Base-by-base conservation (phyloP, 1,284 basidiomycete genomes). In the Quambalaria eucalypti region DNA sequence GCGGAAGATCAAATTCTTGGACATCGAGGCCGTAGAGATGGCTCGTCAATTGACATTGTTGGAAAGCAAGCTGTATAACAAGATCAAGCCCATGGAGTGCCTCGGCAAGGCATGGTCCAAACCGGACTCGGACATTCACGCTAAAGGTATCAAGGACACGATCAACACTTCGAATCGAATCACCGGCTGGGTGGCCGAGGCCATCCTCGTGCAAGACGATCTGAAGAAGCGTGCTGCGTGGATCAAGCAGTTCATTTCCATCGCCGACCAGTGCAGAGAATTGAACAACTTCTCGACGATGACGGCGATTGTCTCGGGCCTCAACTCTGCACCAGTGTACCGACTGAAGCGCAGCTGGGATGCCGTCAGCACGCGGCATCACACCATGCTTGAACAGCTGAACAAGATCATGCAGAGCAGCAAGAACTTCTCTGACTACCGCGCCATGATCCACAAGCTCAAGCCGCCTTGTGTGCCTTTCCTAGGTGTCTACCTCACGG, bases 391-490 rank as follows among this genome's bases (percentile, higher is more conserved):
- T 49, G 75, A 77, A 38, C 83, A 83, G 64, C 82, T 93, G 79
- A 89, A 93, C 75, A 83, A 82, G 76, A 87, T 87, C 14, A 85
- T 95, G 64, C 88, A 91, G 75, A 85, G 85, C 51, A 86, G 85
- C 68, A 90, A 89, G 79, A 98, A 97, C 71, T 98, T 95, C 78
- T 85, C 84, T 29, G 88, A 87, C 68, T 98, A 98, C 77, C 85
- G 90, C 52, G 84, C 87, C 59, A 83, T 85, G 52, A 83, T 99
- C 68, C 86, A 87, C 47, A 83, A 82, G 46, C 86, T 95, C 57
- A 85, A 87, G 38, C 90, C 92, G 0, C 93, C 95, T 49, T 96
- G 92, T 76, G 92, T 98, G 0, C 95, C 95, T 4, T 99, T 98
- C 78, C 86, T 99, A 52, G 93, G 93, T 66, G 88, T 96, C 54